Evolutionary conservation across 192 early-diverging fungal species (phyloP).

Genomic region (Helicostylum pulchrum): DNA sequence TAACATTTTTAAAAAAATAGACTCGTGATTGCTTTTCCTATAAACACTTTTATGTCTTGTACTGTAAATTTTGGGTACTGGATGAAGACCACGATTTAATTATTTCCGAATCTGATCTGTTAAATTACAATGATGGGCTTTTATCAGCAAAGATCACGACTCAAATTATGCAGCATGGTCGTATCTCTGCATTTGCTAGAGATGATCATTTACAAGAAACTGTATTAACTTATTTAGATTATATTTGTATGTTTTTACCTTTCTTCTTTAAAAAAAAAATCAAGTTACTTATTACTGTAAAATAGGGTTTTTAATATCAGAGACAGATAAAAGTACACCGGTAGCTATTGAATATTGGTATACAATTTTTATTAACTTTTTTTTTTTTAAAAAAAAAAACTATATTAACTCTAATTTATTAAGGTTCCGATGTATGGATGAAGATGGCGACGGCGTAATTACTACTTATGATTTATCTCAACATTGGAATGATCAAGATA

Average conservation of each 20-base stretch:
- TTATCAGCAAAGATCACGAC: slow-evolving; percentile 67
- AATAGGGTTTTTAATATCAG: slow-evolving; percentile 40
- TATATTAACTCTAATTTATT: slow-evolving; percentile 31
- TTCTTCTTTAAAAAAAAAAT: not conserved
- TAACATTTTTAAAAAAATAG: slow-evolving; percentile 48
- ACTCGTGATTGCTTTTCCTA: slow-evolving; percentile 89
- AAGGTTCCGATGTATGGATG: slow-evolving; percentile 94
- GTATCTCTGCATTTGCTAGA: slow-evolving; percentile 28
- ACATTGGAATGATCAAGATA: slow-evolving; percentile 81
- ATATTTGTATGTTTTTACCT: slow-evolving; percentile 33
- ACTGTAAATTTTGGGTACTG: slow-evolving; percentile 95
- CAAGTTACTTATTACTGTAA: not conserved
- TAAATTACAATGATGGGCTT: slow-evolving; percentile 67
- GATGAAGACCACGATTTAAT: slow-evolving; percentile 87
- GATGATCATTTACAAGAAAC: not conserved
- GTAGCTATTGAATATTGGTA: slow-evolving; percentile 40
- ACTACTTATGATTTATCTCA: slow-evolving; percentile 81
- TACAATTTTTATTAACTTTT: not conserved
- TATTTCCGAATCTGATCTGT: slow-evolving; percentile 65
- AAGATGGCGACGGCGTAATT: slow-evolving; percentile 85
- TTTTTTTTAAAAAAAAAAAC: not conserved
- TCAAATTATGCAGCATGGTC: slow-evolving; percentile 72
- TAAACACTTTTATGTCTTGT: slow-evolving; percentile 97
- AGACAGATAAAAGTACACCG: slow-evolving; percentile 35
- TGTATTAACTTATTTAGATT: slow-evolving; percentile 35